These are phyloP conservation scores for Coemansia sp. DNA, from an alignment of 192 early-diverging fungal genomes.

Conservation along the genomic window DNA sequence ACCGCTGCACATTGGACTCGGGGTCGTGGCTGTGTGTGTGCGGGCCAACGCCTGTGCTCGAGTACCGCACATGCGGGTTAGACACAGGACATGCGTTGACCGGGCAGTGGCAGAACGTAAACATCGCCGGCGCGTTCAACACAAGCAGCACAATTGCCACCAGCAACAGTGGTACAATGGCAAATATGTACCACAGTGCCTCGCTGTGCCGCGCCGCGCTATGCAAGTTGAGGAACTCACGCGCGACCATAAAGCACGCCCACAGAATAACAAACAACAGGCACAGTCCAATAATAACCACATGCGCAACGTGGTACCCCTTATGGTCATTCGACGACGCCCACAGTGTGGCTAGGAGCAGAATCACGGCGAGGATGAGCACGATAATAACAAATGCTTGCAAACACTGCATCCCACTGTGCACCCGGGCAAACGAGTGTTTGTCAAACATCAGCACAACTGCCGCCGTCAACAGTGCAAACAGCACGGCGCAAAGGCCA, in stretches of 20 bases:
- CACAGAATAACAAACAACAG: conserved; percentile 34
- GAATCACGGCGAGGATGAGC: conserved; percentile 30
- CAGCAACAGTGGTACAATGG: conserved; percentile 42
- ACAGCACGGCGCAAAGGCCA: conserved; percentile 17
- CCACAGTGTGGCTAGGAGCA: conserved; percentile 27
- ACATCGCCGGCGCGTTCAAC: conserved; percentile 46
- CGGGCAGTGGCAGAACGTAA: conserved; percentile 52
- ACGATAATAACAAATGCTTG: conserved; percentile 45
- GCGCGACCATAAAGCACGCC: conserved; percentile 46
- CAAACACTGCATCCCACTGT: conserved; percentile 41
- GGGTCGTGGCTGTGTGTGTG: conserved; percentile 24
- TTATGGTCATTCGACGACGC: conserved; percentile 36
- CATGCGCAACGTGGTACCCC: conserved; percentile 44
- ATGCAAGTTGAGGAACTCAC: conserved; percentile 38
- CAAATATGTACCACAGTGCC: conserved; percentile 51
- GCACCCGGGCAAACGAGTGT: conserved; percentile 28
- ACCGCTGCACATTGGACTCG: conserved; percentile 28
- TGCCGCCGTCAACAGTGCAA: conserved; percentile 36
- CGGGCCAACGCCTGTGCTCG: conserved; percentile 5
- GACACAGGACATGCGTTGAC: conserved; percentile 48
- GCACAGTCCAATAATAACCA: conserved; percentile 40
- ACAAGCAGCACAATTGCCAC: conserved; percentile 44
- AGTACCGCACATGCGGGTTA: conserved; percentile 47
- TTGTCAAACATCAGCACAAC: conserved; percentile 50
- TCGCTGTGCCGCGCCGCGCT: conserved; percentile 44